A percentile compares a stretch with the other conserved stretches of the same genome.
Conservation (phyloP, 108 stramenopile genomes). For the Cyclotella sp. region DNA sequence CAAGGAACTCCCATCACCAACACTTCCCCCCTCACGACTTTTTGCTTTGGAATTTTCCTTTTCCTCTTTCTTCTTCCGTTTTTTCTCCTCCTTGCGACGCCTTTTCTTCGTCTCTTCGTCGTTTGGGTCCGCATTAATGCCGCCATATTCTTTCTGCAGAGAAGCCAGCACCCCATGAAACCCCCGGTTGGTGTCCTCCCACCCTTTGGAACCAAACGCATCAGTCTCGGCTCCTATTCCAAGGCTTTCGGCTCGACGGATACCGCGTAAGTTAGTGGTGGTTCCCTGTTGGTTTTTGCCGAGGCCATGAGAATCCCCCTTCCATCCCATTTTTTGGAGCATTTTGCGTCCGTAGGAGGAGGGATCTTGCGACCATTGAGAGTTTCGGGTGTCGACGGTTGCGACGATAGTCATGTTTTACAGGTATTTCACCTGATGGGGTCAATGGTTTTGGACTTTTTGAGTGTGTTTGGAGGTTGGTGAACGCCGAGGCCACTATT, state of each 20-base stretch:
- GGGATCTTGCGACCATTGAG: conserved; percentile 72
- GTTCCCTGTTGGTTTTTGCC: conserved; percentile 79
- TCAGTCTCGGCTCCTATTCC: conserved; percentile 73
- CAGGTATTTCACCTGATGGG: neutral
- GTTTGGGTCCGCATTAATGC: conserved; percentile 9
- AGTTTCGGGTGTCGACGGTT: conserved; percentile 70
- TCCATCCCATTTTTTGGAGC: conserved; percentile 94
- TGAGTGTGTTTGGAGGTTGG: no score
- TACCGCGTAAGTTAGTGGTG: conserved; percentile 45
- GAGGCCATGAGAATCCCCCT: conserved; percentile 81
- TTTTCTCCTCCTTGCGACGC: conserved; percentile 53
- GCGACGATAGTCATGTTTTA: conserved; percentile 67
- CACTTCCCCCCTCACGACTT: conserved; percentile 8
- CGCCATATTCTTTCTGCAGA: conserved; percentile 40
- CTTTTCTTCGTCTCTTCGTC: conserved; percentile 31
- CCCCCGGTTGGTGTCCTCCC: conserved; percentile 45
- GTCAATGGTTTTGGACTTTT: no score
- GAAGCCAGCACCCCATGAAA: conserved; percentile 61
- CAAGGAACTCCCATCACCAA: neutral
- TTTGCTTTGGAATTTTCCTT: conserved; percentile 15
- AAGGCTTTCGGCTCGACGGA: conserved; percentile 61
- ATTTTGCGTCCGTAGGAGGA: conserved; percentile 70
- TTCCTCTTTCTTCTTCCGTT: conserved; percentile 53
- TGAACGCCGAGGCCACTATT: no score
- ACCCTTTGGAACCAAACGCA: conserved; percentile 56